Percentiles rank a stretch among this genome's conserved stretches.
Evolutionary conservation across 305 asterid species (phyloP).

Genomic region (Rubia balearica): DNA sequence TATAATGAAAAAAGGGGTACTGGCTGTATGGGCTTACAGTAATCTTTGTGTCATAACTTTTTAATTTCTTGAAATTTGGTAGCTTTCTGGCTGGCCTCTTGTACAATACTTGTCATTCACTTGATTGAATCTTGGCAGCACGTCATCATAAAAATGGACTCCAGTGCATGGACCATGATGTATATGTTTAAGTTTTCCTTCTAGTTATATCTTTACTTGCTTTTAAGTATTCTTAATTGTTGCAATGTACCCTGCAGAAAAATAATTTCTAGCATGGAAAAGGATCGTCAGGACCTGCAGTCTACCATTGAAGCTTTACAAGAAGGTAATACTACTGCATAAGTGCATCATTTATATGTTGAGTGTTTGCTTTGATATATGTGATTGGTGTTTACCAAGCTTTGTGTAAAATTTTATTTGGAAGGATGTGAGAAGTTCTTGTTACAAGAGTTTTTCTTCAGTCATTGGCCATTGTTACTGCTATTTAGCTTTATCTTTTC

Average conservation of each 20-base stretch:
- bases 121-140: background rate
- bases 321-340: constrained; percentile 51
- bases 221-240: background rate
- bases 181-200: background rate
- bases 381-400: constrained; percentile 10
- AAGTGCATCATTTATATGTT: background rate
- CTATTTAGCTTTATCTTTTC: background rate
- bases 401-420: background rate
- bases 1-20: no score
- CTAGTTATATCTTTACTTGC: background rate
- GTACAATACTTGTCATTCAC: background rate
- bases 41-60: no score
- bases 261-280: constrained; percentile 70
- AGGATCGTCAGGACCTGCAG: constrained; percentile 82
- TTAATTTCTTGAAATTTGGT: background rate
- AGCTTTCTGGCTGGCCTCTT: background rate
- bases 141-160: background rate
- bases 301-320: constrained; percentile 81
- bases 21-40: no score
- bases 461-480: background rate
- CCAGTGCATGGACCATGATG: background rate
- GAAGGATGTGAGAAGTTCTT: background rate
- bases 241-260: constrained; percentile 46
- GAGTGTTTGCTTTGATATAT: background rate
- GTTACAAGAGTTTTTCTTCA: background rate